phyloP scores from a whole-genome alignment of 2,329 filamentous ascomycete genomes.

The Colletotrichum sp. region DNA sequence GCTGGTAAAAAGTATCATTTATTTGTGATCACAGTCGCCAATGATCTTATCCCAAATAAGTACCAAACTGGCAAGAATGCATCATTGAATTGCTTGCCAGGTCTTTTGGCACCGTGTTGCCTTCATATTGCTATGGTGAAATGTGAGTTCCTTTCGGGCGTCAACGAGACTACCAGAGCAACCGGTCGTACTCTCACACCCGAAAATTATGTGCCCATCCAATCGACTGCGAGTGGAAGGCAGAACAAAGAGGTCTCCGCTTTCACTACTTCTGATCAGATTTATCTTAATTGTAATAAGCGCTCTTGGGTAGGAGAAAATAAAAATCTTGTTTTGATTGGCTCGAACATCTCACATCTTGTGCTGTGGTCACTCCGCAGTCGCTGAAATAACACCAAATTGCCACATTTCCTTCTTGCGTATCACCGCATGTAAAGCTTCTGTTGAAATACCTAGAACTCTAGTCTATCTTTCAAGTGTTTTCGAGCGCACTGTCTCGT shows the following conservation, averaged over 20 bases:
- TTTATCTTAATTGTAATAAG: background rate
- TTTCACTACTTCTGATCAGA: background rate
- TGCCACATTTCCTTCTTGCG: background rate
- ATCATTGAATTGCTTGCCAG: background rate
- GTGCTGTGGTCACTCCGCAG: rapidly evolving
- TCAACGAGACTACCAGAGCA: background rate
- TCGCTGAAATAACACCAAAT: background rate
- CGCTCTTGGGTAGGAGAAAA: background rate
- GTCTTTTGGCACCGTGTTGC: background rate
- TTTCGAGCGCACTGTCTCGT: rapidly evolving
- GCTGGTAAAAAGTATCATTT: background rate
- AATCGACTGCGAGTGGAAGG: background rate
- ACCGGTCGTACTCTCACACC: rapidly evolving
- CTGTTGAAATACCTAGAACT: background rate
- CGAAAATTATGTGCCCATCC: background rate
- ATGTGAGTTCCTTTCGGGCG: background rate
- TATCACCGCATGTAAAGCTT: background rate
- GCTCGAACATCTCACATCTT: background rate
- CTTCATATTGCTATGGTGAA: background rate
- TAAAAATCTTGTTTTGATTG: background rate
- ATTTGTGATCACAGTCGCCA: rapidly evolving
- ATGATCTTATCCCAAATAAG: rapidly evolving
- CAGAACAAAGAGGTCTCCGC: background rate
- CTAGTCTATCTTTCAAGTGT: background rate
- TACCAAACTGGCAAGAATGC: background rate